Base-by-base conservation (phyloP, 495 filamentous ascomycete genomes). In the Letharia columbiana region DNA sequence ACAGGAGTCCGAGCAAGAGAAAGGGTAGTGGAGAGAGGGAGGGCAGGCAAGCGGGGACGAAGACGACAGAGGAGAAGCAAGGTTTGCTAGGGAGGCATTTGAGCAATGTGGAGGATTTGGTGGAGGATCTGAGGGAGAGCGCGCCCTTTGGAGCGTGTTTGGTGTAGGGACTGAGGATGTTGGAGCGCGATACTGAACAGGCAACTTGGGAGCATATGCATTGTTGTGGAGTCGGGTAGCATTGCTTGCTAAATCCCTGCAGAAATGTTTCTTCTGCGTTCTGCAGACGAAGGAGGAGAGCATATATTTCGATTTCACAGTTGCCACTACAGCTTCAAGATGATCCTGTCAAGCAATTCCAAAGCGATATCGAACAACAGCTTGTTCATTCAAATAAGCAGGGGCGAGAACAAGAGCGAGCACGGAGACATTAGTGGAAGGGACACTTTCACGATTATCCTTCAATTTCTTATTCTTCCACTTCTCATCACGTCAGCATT, bases 1-100 rank as follows among this genome's bases (percentile, higher is more conserved):
- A 89, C 73, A 79, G 87, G 66, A 90, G 85, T 72, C 89, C 89
- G 13, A 90, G 84, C 70, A 92, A 91, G 77, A 59, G 72, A 74
- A 58, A 57, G 71, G 71, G 52, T 28, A 75, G 75, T n/a, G 75
- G 71, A 11, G 76, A 75, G 28, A 28, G 31, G 11, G 72, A 69
- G 2, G 76, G 74, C 59, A 75, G 75, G 58, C 78, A 76, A 37
- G 76, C 74, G 7, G 76, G 77, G 60, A 92, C 87, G 23, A 81
- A 84, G 66, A 88, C 84, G 11, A 93, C 91, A 37, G 89, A 91
- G 70, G 89, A 95, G 75, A 98, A 98, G 79, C 92, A 96, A 78
- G 81, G 80, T 52, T 74, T 92, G 69, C 80, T 98, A 41, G 91
- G 90, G 35, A 76, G 86, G 66, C 92, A 94, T 76, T 76, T 98